Evolutionary conservation across 768 basidiomycete species (phyloP).

Genomic region (Boletus vinaceobasis): DNA sequence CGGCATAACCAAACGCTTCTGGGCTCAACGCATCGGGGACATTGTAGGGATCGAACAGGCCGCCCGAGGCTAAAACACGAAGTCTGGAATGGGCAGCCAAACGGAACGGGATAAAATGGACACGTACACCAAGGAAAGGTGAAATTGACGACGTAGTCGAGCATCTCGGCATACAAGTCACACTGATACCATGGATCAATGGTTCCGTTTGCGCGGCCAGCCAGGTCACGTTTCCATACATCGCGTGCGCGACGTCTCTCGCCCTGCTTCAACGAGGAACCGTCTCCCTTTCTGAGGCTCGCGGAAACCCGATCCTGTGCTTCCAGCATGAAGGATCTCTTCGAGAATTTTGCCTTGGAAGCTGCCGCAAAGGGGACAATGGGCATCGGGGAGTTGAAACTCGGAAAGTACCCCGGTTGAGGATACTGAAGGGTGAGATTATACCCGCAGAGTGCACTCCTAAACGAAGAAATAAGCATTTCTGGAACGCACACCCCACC

Average conservation of each 20-base stretch:
- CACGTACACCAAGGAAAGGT: slow-evolving; percentile 54
- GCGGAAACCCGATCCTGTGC: slow-evolving; percentile 1
- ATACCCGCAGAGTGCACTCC: slow-evolving; percentile 60
- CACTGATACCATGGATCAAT: slow-evolving; percentile 62
- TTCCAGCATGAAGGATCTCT: slow-evolving; percentile 10
- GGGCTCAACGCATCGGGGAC: slow-evolving; percentile 22
- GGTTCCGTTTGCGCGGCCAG: slow-evolving; percentile 48
- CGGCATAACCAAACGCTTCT: background rate
- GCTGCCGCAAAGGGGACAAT: background rate
- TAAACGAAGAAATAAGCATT: slow-evolving; percentile 22
- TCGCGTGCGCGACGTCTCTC: slow-evolving; percentile 19
- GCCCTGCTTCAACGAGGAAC: slow-evolving; percentile 10
- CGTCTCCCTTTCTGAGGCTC: slow-evolving; percentile 13
- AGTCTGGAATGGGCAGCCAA: background rate
- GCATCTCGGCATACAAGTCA: slow-evolving; percentile 53
- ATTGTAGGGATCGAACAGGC: slow-evolving; percentile 46
- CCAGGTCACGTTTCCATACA: slow-evolving; percentile 45
- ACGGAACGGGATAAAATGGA: background rate
- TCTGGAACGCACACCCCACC: background rate
- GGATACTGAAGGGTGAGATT: slow-evolving; percentile 69
- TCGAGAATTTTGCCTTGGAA: background rate
- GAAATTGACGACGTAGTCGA: slow-evolving; percentile 68
- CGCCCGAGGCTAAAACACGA: slow-evolving; percentile 10
- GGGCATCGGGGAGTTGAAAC: background rate
- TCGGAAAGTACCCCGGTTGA: slow-evolving; percentile 50